Percentiles rank a stretch among this genome's conserved stretches.
These are phyloP conservation scores for Lepidium sativum DNA, from an alignment of 345 rosid species.

Conservation along the genomic window DNA sequence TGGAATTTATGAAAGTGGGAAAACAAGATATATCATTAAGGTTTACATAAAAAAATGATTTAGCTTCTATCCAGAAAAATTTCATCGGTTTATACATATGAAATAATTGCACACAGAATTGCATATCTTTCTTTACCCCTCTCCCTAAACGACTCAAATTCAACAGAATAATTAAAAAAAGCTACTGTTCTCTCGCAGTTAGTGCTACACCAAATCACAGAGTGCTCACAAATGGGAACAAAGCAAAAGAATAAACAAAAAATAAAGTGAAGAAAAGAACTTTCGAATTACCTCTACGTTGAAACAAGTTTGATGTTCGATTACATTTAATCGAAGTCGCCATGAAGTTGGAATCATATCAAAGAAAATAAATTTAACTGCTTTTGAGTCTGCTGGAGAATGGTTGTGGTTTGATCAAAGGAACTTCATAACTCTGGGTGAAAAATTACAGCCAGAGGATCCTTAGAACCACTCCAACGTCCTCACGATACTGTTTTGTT, in stretches of 20 bases:
- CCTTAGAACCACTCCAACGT: constrained; percentile 18
- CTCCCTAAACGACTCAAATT: constrained; percentile 8
- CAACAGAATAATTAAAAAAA: neutral
- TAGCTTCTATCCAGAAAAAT: neutral
- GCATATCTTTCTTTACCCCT: constrained; percentile 12
- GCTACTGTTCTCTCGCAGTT: constrained; percentile 17
- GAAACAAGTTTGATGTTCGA: constrained; percentile 15
- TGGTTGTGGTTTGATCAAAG: constrained; percentile 15
- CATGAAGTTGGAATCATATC: constrained; percentile 14
- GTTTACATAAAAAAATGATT: constrained; percentile 16
- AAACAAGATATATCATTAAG: neutral
- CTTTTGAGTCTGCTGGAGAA: constrained; percentile 25
- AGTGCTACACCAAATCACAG: constrained; percentile 17
- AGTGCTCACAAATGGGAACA: neutral
- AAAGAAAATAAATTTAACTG: constrained; percentile 23
- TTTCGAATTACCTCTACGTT: constrained; percentile 26
- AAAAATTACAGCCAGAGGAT: constrained; percentile 22
- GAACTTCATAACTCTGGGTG: constrained; percentile 17
- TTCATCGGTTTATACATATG: constrained; percentile 14
- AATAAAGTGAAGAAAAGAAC: constrained; percentile 20
- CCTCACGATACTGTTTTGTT: constrained; percentile 24
- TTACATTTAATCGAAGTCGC: constrained; percentile 14
- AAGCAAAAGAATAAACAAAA: neutral
- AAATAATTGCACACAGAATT: constrained; percentile 24
- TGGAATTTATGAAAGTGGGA: neutral